phyloP scores from a whole-genome alignment of 139 green algal genomes.

The Coelastrella sp. region DNA sequence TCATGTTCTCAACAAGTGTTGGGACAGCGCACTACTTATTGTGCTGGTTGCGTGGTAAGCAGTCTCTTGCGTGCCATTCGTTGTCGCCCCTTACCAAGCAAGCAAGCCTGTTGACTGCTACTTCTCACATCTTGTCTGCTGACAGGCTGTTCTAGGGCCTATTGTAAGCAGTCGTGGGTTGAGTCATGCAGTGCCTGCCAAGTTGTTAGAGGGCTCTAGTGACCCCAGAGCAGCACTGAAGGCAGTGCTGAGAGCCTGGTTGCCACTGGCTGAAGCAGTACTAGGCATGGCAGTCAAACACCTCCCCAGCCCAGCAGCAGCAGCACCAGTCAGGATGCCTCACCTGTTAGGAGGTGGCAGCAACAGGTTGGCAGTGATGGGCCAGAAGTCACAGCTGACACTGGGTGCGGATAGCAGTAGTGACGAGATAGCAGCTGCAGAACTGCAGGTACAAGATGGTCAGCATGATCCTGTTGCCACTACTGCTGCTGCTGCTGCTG shows the following conservation, averaged over 20 bases:
- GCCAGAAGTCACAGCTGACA: neutral
- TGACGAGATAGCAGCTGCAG: neutral
- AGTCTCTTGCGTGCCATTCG: no score
- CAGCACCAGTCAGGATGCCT: slow-evolving; percentile 70
- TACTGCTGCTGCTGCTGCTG: neutral
- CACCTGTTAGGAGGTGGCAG: slow-evolving; percentile 70
- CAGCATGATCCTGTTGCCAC: neutral
- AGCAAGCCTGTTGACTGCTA: neutral
- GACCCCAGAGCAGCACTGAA: slow-evolving; percentile 75
- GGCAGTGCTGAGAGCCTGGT: slow-evolving; percentile 88
- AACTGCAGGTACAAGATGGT: neutral
- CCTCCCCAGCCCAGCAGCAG: slow-evolving; percentile 79
- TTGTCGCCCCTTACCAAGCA: no score
- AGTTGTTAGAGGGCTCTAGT: slow-evolving; percentile 55
- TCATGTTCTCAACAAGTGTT: neutral
- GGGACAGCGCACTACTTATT: neutral
- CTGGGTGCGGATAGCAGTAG: neutral
- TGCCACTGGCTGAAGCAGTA: slow-evolving; percentile 88
- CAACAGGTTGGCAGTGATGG: slow-evolving; percentile 9
- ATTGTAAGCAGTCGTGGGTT: slow-evolving; percentile 81
- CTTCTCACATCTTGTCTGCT: neutral
- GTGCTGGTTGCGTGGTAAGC: neutral
- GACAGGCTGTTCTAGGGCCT: slow-evolving; percentile 64
- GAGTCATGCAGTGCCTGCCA: slow-evolving; percentile 48
- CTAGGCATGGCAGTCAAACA: slow-evolving; percentile 88